Evolutionary conservation across 306 rosid genomes (phyloP).

Genomic region (Sicyos edulis): DNA sequence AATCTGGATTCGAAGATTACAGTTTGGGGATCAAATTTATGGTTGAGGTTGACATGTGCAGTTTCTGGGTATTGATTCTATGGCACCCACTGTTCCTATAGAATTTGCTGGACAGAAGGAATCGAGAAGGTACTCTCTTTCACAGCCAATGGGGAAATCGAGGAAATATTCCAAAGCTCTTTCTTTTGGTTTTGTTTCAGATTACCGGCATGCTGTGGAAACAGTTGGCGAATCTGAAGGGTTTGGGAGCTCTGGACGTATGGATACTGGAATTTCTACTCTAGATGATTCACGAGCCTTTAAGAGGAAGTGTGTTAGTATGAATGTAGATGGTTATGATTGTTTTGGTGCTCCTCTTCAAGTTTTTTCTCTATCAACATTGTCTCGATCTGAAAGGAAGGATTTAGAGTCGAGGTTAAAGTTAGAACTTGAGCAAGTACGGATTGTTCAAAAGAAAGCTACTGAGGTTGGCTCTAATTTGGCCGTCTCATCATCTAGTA

Average conservation of each 20-base stretch:
- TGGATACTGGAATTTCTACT: conserved; percentile 47
- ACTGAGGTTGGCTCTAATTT: conserved; percentile 32
- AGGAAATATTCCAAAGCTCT: conserved; percentile 76
- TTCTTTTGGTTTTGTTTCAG: conserved; percentile 77
- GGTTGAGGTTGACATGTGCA: conserved; percentile 64
- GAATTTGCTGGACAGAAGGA: conserved; percentile 77
- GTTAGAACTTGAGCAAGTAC: conserved; percentile 71
- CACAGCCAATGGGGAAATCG: conserved; percentile 80
- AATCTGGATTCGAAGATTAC: conserved; percentile 7
- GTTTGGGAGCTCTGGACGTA: conserved; percentile 65
- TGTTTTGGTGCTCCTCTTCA: conserved; percentile 57
- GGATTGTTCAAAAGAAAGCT: conserved; percentile 54
- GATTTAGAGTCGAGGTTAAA: conserved; percentile 52
- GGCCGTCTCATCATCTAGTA: conserved; percentile 50
- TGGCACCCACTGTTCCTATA: conserved; percentile 96
- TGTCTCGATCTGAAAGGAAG: conserved; percentile 66
- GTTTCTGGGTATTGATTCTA: conserved; percentile 48
- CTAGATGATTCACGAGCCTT: conserved; percentile 61
- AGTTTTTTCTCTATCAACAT: conserved; percentile 43
- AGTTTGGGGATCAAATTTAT: conserved; percentile 25
- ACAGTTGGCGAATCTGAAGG: conserved; percentile 90
- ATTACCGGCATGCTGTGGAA: conserved; percentile 76
- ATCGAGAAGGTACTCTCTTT: conserved; percentile 44
- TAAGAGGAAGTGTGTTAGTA: conserved; percentile 48
- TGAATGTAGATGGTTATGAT: conserved; percentile 44